Base-by-base conservation (phyloP, 371 early-diverging fungal species). In the Coemansia sp. region DNA sequence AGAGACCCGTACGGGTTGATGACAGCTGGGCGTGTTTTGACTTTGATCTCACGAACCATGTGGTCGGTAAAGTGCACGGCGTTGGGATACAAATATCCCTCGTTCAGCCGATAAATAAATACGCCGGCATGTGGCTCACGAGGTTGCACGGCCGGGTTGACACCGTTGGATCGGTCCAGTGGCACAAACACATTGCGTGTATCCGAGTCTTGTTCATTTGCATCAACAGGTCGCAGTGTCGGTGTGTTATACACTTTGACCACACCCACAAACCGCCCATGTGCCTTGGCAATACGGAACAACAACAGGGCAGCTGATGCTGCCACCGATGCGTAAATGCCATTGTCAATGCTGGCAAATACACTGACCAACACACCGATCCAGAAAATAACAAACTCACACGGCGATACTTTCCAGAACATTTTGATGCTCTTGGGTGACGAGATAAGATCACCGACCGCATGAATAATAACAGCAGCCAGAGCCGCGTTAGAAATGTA, bases 401-500 rank as follows among this genome's bases (percentile, higher is more conserved):
- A 59, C n/a, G 80, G 80, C 34, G 77, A 74, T 7, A 80, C 58
- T 37, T 55, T 63, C 80, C 80, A 80, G 52, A 80, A 77, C 64
- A 68, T 67, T 39, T 54, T 58, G 37, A 75, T 57, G 5, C 72
- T 50, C 2, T 58, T 50, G 14, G 80, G 80, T n/a, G 77, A 59
- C 22, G 74, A 66, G 24, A 80, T 77, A 34, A 80, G 67, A 31
- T 80, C 80, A 47, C 76, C 68, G 10, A 80, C 80, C 14, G 81
- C 76, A 42, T 71, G 68, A 60, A 90, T 86, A 67, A 94, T 91
- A 59, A 94, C 84, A 0, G 92, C 92, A 22, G 91, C 84, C 10
- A 94, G 81, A 5, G 85, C 81, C 10, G 95, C 87, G 40, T 80
- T 83, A 0, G 96, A 91, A 22, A 95, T 90, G 69, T 85, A 94